Evolutionary conservation across 2,329 filamentous ascomycete species (phyloP).

Genomic region (Botryotinia calthae): DNA sequence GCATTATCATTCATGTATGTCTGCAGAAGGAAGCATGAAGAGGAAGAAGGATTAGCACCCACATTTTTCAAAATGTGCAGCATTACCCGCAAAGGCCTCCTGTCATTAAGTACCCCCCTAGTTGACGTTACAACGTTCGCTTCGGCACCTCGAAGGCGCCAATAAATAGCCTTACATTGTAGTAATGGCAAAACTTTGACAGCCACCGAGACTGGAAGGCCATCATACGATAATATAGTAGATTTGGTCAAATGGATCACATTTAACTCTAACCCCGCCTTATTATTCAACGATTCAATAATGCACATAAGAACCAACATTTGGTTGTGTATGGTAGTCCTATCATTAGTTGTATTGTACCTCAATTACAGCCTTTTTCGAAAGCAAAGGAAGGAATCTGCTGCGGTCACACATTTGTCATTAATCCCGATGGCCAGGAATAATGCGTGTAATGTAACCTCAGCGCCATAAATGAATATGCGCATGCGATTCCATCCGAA

Average conservation of each 20-base stretch:
- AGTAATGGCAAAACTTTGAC: background rate
- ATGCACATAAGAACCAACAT: background rate
- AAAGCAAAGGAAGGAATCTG: background rate
- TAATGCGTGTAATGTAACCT: slow-evolving; percentile 1
- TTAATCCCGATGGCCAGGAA: background rate
- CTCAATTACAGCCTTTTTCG: background rate
- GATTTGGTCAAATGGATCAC: background rate
- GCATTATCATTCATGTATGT: background rate
- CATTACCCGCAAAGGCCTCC: background rate
- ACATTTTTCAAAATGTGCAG: background rate
- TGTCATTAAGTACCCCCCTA: background rate
- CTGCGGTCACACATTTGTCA: background rate
- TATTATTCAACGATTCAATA: background rate
- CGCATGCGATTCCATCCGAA: background rate
- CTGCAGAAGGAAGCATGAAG: background rate
- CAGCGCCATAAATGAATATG: background rate
- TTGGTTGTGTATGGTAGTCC: background rate
- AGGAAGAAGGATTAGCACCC: background rate
- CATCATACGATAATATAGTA: background rate
- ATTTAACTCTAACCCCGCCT: background rate
- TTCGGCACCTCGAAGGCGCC: slow-evolving; percentile 9
- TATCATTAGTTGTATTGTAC: background rate
- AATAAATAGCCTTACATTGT: background rate
- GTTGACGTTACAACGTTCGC: slow-evolving; percentile 2
- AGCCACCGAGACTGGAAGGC: background rate